These are phyloP conservation scores for Phytophthora podocarpi DNA, from an alignment of 352 stramenopile species.

Conservation along the genomic window DNA sequence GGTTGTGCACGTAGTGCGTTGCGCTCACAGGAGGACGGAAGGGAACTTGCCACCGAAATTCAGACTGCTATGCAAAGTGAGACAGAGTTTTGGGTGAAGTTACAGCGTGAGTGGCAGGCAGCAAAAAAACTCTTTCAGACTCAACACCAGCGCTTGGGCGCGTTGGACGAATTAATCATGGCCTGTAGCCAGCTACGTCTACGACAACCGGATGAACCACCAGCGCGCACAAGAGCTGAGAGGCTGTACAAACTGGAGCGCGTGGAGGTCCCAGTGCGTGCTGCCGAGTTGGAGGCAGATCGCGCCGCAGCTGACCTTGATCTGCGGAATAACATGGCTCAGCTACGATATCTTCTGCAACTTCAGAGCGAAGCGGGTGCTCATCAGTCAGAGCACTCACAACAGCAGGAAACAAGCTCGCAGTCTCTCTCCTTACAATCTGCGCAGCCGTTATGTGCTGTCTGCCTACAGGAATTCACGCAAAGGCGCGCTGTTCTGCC, in stretches of 20 bases:
- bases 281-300: constrained; percentile 50
- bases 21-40: constrained; percentile 8
- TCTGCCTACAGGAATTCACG: constrained; percentile 82
- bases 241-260: constrained; percentile 63
- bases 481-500: constrained; percentile 71
- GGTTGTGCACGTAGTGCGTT: constrained; percentile 26
- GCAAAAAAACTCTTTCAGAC: constrained; percentile 72
- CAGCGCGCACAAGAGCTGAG: constrained; percentile 40
- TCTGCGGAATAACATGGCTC: constrained; percentile 53
- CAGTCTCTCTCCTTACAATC: not conserved
- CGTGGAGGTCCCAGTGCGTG: constrained; percentile 48
- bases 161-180: constrained; percentile 81
- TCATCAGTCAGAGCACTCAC: not conserved
- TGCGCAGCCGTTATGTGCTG: constrained; percentile 49
- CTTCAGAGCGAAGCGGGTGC: constrained; percentile 36
- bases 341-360: constrained; percentile 68
- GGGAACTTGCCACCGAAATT: constrained; percentile 12
- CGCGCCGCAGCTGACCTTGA: constrained; percentile 43
- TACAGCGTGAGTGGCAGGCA: constrained; percentile 57
- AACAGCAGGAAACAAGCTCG: not conserved
- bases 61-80: constrained; percentile 49
- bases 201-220: constrained; percentile 42
- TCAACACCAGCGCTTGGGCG: constrained; percentile 73
- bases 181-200: constrained; percentile 71
- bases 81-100: constrained; percentile 47